Evolutionary conservation across 1,284 basidiomycete species (phyloP), one percentile per base, ranked within the genome.

Genomic region (Tetrapyrgos nigripes): DNA sequence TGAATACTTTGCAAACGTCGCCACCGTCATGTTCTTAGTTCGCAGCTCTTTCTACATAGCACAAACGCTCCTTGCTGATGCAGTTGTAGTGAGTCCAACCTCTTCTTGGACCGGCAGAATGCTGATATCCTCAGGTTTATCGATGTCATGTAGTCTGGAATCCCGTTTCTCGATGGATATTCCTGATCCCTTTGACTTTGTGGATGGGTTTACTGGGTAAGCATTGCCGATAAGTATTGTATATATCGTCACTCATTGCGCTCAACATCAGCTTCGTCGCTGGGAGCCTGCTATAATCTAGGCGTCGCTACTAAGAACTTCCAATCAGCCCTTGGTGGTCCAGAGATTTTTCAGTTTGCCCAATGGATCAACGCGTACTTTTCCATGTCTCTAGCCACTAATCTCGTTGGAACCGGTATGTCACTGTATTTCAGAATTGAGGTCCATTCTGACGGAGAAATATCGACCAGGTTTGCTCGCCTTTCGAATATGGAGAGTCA

Each of bases 351-450:
- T n/a, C 26, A 8, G 24, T 50, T 49, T 14, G 31, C 29, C 19
- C 23, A 47, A 31, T 56, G 54, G 54, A 33, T 43, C 10, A 56
- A 46, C 23, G 28, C 54, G 14, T 56, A 40, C 46, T 56, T 49
- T n/a, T 19, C 24, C 8, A 26, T 46, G 21, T 56, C 54, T 1
- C 23, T 56, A 19, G 47, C 47, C 2, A 43, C 54, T 4, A 56
- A 56, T 49, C 14, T 49, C 10, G 28, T 56, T 17, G 26, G 46
- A 11, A 56, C 54, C 9, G 54, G 54, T 56, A 14, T 14, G 54
- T 49, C 26, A 2, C 40, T 13, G 6, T 45, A 26, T 19, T 6
- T 45, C 43, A 8, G 17, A 6, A 24, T 8, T 45, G n/a, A 26
- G 13, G 17, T 27, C 13, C 17, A 4, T 48, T 27, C 9, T 28